Conservation (phyloP, 2,329 filamentous ascomycete genomes). For the Torrubiella hemipterigena region DNA sequence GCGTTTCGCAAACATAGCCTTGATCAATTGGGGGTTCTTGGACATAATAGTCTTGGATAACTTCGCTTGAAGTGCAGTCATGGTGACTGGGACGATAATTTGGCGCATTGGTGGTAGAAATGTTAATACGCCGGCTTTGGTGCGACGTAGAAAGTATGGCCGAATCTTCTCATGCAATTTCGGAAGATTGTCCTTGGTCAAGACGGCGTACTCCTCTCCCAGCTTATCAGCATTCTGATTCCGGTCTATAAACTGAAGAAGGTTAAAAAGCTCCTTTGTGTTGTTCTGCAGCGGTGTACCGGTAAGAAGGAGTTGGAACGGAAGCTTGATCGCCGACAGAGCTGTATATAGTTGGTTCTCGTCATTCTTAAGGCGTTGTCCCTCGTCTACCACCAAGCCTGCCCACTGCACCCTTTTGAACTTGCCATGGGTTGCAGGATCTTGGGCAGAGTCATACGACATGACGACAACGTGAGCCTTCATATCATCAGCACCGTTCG, state of each 20-base stretch:
- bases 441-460: slow-evolving; percentile 81
- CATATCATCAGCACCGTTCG: slow-evolving; percentile 50
- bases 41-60: slow-evolving; percentile 88
- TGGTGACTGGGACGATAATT: slow-evolving; percentile 90
- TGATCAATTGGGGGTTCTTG: slow-evolving; percentile 81
- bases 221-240: slow-evolving; percentile 56
- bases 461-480: slow-evolving; percentile 87
- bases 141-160: slow-evolving; percentile 58
- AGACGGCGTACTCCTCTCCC: slow-evolving; percentile 63
- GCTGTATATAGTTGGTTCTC: slow-evolving; percentile 69
- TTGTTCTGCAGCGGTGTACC: slow-evolving; percentile 94
- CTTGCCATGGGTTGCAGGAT: slow-evolving; percentile 51
- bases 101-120: slow-evolving; percentile 90
- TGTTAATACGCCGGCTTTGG: slow-evolving; percentile 80
- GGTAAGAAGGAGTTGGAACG: slow-evolving; percentile 78
- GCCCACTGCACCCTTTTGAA: slow-evolving; percentile 71
- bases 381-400: slow-evolving; percentile 86
- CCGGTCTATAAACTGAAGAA: slow-evolving; percentile 87
- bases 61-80: slow-evolving; percentile 88
- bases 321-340: slow-evolving; percentile 60
- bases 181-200: slow-evolving; percentile 72
- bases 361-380: slow-evolving; percentile 91
- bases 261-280: slow-evolving; percentile 84
- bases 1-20: slow-evolving; percentile 65
- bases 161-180: slow-evolving; percentile 76